A percentile compares a stretch with the other conserved stretches of the same genome.
Conservation (phyloP, 345 rosid species). For the Cardamine resedifolia region DNA sequence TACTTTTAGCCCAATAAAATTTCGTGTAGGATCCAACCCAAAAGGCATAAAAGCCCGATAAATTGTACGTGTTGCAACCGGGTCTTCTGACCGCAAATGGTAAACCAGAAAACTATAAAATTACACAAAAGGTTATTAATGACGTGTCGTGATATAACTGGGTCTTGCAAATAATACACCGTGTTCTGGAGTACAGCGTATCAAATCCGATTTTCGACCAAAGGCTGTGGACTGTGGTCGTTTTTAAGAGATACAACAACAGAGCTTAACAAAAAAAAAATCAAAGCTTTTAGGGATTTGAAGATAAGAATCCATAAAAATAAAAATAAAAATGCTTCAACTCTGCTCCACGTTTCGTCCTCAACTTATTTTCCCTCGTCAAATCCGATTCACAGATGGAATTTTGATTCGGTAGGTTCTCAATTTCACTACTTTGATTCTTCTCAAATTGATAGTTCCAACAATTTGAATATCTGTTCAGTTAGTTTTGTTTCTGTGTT, state of each 20-base stretch:
- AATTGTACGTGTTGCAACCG: too few species aligned
- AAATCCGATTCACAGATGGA: slow-evolving; percentile 13
- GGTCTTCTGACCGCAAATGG: too few species aligned
- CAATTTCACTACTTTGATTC: slow-evolving; percentile 4
- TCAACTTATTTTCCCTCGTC: slow-evolving; percentile 30
- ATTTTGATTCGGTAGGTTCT: slow-evolving; percentile 21
- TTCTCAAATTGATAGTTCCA: not conserved
- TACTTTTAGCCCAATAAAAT: too few species aligned
- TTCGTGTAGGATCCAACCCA: too few species aligned
- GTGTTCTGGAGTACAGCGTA: not conserved
- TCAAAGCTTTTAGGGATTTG: slow-evolving; percentile 21
- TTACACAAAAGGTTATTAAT: not conserved
- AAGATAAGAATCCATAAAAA: slow-evolving; percentile 29
- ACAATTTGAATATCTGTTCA: not conserved
- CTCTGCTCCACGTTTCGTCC: slow-evolving; percentile 41
- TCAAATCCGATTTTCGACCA: not conserved
- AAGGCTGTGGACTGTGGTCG: slow-evolving; percentile 19
- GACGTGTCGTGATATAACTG: not conserved
- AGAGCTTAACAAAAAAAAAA: not conserved
- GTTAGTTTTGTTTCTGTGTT: not conserved
- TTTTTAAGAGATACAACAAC: not conserved
- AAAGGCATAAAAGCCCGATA: too few species aligned
- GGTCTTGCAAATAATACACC: not conserved
- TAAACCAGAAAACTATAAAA: too few species aligned
- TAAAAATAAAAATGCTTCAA: slow-evolving; percentile 42